Evolutionary conservation across 108 stramenopile species (phyloP).

Genomic region (Pseudonitzschia multistriata): DNA sequence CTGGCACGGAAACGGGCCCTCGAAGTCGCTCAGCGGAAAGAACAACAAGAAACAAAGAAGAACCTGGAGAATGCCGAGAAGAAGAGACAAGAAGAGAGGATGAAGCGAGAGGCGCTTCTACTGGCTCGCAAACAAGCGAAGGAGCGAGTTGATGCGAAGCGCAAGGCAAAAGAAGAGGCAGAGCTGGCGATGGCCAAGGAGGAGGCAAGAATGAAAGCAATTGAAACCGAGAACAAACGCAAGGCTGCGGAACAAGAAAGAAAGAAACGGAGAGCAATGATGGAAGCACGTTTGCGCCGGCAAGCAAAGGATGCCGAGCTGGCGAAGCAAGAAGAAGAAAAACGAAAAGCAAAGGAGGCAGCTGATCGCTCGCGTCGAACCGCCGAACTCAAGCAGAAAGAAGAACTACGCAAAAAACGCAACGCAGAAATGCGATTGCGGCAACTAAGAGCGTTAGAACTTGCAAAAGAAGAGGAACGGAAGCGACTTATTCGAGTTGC

Average conservation of each 20-base stretch:
- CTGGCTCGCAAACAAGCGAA: neutral
- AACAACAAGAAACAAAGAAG: neutral
- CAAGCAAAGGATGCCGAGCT: constrained; percentile 8
- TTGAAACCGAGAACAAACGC: neutral
- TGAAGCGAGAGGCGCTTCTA: neutral
- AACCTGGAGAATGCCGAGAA: neutral
- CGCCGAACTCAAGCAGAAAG: neutral
- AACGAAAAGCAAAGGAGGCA: constrained; percentile 1
- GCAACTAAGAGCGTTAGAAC: constrained; percentile 4
- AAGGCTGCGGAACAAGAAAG: neutral
- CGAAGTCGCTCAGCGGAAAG: neutral
- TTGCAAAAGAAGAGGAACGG: constrained; percentile 10
- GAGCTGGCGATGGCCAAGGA: neutral
- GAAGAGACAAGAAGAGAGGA: neutral
- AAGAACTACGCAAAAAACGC: neutral
- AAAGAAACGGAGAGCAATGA: constrained; percentile 1
- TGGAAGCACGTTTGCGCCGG: neutral
- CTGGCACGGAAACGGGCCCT: constrained; percentile 7
- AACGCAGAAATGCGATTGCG: neutral
- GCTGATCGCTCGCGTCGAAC: neutral
- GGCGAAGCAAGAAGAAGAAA: constrained; percentile 7
- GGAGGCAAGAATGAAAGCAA: neutral
- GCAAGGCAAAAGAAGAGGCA: constrained; percentile 3
- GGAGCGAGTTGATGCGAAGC: neutral
- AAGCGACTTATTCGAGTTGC: neutral